phyloP scores from a whole-genome alignment of 2,329 filamentous ascomycete species.

The Dryadomyces quercivorus region DNA sequence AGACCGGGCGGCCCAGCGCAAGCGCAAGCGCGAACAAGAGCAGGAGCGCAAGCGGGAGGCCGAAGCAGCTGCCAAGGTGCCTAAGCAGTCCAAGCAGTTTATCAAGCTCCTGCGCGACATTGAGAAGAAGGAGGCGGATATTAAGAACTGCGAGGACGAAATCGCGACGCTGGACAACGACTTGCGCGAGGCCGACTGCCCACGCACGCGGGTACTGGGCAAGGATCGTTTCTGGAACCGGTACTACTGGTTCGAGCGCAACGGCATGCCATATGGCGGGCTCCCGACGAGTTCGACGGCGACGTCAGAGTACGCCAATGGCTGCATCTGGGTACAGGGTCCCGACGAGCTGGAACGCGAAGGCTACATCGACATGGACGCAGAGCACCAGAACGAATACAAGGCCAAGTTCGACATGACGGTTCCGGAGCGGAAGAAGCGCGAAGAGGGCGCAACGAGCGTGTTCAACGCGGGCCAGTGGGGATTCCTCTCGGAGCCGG shows the following conservation, averaged over 20 bases:
- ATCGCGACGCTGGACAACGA: constrained; percentile 83
- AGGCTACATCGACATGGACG: constrained; percentile 70
- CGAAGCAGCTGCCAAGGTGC: constrained; percentile 50
- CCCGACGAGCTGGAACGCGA: constrained; percentile 79
- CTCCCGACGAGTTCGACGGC: constrained; percentile 82
- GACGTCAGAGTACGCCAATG: constrained; percentile 80
- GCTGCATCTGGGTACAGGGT: constrained; percentile 91
- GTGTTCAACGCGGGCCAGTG: constrained; percentile 70
- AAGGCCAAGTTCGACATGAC: constrained; percentile 67
- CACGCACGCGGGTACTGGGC: constrained; percentile 76
- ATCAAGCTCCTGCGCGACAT: constrained; percentile 80
- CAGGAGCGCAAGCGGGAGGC: constrained; percentile 56
- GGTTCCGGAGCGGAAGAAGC: constrained; percentile 69
- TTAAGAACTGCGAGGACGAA: constrained; percentile 73
- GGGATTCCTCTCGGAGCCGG: constrained; percentile 80
- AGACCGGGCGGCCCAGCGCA: constrained; percentile 61
- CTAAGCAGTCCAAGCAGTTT: constrained; percentile 78
- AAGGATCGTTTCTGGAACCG: constrained; percentile 97
- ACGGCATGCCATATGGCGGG: constrained; percentile 91
- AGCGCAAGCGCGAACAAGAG: constrained; percentile 62
- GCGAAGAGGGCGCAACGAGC: constrained; percentile 73
- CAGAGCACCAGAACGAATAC: constrained; percentile 64
- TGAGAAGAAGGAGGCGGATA: constrained; percentile 68
- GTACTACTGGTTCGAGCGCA: constrained; percentile 98
- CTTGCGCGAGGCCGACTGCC: constrained; percentile 84